Percentiles rank a stretch among this genome's conserved stretches.
phyloP scores from a whole-genome alignment of 2,329 filamentous ascomycete species.

The Cladophialophora immunda region DNA sequence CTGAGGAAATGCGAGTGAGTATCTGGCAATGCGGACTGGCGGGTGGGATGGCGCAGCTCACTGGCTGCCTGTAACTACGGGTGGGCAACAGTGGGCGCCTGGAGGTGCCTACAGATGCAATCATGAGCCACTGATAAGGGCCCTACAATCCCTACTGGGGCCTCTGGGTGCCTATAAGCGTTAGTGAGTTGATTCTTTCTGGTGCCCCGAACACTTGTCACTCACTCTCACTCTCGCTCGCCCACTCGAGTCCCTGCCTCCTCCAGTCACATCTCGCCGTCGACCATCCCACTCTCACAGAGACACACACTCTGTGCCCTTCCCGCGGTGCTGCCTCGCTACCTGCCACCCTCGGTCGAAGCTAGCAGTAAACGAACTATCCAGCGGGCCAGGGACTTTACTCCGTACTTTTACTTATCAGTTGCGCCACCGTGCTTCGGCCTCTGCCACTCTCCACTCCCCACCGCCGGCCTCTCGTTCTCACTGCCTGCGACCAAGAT shows the following conservation, averaged over 20 bases:
- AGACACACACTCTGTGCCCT: neutral
- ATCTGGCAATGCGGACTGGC: neutral
- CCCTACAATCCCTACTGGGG: neutral
- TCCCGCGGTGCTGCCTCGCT: no score
- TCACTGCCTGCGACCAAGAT: neutral
- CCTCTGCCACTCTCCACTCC: constrained; percentile 3
- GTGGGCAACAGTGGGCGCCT: neutral
- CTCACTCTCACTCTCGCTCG: no score
- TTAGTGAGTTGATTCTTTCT: neutral
- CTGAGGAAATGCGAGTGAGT: no score
- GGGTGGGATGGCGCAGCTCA: neutral
- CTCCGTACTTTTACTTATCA: neutral
- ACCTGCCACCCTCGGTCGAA: neutral
- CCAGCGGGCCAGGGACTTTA: neutral
- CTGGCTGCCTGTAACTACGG: neutral
- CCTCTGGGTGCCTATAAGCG: neutral
- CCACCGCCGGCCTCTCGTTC: neutral
- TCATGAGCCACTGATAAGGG: constrained; percentile 4
- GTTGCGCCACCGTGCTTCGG: neutral
- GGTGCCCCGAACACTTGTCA: neutral
- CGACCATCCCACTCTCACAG: neutral
- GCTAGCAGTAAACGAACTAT: neutral
- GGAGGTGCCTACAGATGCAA: neutral
- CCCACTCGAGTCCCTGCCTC: neutral
- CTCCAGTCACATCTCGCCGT: neutral